Evolutionary conservation across 106 monocot species (phyloP), one percentile per base, ranked within the genome.

Genomic region (Agapanthus africanus): DNA sequence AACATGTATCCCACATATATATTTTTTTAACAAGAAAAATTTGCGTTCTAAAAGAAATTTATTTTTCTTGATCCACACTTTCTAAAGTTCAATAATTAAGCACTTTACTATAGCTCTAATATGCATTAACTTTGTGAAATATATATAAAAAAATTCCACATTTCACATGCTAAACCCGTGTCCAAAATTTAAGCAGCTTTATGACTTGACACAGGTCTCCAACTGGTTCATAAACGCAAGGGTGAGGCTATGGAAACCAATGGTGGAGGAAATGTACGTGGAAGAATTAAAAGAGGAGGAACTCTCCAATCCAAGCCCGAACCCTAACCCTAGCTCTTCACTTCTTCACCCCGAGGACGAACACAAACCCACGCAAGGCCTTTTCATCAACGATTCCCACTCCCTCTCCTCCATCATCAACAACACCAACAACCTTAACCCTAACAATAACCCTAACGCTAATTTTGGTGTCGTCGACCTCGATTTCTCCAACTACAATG

Each of bases 251-350:
- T 95, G 91, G 80, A 95, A 95, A 68, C 95, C 95, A 34, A 95
- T 95, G 95, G 83, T 95, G 63, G 95, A 95, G 49, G 88, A 95
- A 69, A 95, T 95, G 86, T 95, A 95, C 76, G 34, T 77, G 70
- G 95, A 95, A 60, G 95, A 95, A 70, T 19, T 68, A 25, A 95
- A 91, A 41, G 85, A 85, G 28, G 31, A 73, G 21, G 63, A 54
- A 47, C 69, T 54, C 31, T 35, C 44, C n/a, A 65, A 67, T 65
- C 35, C 73, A 49, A 80, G 74, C 75, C 73, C n/a, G n/a, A n/a
- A n/a, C n/a, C n/a, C n/a, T n/a, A 80, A 77, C 75, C 71, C 73
- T 46, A 70, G 34, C 57, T 25, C 66, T 26, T 38, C 49, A 13
- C 40, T 46, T 2, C 63, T 62, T 7, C 40, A 16, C 16, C 3